phyloP scores from a whole-genome alignment of 108 stramenopile genomes.

The Cylindrotheca fusiformis region DNA sequence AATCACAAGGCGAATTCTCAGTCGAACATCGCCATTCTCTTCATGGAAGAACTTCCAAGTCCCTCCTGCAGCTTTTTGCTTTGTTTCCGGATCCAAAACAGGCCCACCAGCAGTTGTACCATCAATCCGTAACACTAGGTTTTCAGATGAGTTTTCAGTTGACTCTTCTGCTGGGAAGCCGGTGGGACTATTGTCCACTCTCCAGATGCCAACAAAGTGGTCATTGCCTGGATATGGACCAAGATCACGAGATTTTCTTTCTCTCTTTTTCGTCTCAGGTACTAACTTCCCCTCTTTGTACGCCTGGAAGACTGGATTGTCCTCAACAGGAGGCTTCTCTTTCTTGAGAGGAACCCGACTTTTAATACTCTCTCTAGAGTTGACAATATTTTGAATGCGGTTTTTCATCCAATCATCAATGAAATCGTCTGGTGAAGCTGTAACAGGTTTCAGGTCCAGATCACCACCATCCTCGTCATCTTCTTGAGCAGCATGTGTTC shows the following conservation, averaged over 20 bases:
- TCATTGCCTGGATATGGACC: slow-evolving; percentile 66
- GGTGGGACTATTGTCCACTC: slow-evolving; percentile 62
- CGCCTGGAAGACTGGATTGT: slow-evolving; percentile 71
- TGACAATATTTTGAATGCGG: slow-evolving; percentile 16
- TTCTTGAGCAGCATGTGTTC: slow-evolving; percentile 7
- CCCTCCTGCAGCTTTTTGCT: slow-evolving; percentile 77
- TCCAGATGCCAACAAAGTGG: slow-evolving; percentile 74
- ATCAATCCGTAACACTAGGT: slow-evolving; percentile 73
- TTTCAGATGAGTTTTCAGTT: slow-evolving; percentile 39
- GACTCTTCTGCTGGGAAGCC: slow-evolving; percentile 34
- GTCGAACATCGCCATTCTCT: slow-evolving; percentile 30
- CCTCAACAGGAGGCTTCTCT: slow-evolving; percentile 44
- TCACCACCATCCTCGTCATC: slow-evolving; percentile 32
- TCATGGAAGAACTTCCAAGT: slow-evolving; percentile 71
- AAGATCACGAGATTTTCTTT: slow-evolving; percentile 23
- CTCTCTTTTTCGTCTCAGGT: slow-evolving; percentile 14
- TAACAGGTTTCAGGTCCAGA: slow-evolving; percentile 3
- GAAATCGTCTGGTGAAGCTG: slow-evolving; percentile 18
- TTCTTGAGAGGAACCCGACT: slow-evolving; percentile 10
- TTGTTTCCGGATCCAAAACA: slow-evolving; percentile 59
- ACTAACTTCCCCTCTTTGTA: slow-evolving; percentile 41
- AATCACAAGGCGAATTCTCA: slow-evolving; percentile 73
- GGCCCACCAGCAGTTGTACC: slow-evolving; percentile 77
- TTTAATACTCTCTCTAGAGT: slow-evolving; percentile 14
- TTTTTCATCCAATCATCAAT: slow-evolving; percentile 31